Evolutionary conservation across 495 filamentous ascomycete genomes (phyloP).

Genomic region (Tuber borchii): DNA sequence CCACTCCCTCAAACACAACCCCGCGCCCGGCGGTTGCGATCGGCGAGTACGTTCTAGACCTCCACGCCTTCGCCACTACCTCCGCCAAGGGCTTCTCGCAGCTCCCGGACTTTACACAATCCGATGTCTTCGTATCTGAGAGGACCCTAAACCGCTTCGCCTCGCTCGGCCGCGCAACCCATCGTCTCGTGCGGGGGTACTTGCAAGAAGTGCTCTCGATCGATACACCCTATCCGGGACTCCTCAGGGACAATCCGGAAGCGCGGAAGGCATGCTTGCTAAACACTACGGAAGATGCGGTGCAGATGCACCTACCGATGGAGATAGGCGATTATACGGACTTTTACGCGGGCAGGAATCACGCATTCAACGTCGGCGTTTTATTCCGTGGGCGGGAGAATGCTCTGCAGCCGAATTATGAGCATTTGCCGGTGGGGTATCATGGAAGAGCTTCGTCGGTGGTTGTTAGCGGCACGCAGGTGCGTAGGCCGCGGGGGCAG

Average conservation of each 20-base stretch:
- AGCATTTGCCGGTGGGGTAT: conserved; percentile 82
- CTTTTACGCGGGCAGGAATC: conserved; percentile 88
- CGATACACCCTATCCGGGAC: conserved; percentile 51
- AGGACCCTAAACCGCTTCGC: conserved; percentile 78
- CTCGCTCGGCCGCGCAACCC: conserved; percentile 62
- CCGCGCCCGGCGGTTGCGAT: conserved; percentile 71
- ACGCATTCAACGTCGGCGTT: conserved; percentile 73
- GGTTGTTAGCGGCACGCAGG: conserved; percentile 65
- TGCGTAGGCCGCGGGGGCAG: conserved; percentile 76
- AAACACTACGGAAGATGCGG: conserved; percentile 35
- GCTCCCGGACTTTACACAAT: conserved; percentile 30
- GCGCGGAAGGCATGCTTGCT: conserved; percentile 53
- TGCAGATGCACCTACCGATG: conserved; percentile 75
- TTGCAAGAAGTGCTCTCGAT: conserved; percentile 64
- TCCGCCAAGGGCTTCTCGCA: conserved; percentile 50
- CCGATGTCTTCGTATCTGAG: conserved; percentile 42
- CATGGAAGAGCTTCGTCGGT: conserved; percentile 76
- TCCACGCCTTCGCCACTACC: conserved; percentile 47
- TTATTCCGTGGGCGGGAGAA: conserved; percentile 77
- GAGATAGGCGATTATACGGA: conserved; percentile 93
- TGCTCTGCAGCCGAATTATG: conserved; percentile 85
- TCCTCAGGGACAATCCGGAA: conserved; percentile 54
- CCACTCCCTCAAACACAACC: conserved; percentile 49
- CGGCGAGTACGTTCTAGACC: conserved; percentile 68
- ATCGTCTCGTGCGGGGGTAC: conserved; percentile 64